A percentile compares a stretch with the other conserved stretches of the same genome.
These are phyloP conservation scores for Artemisia tridentata DNA, from an alignment of 129 eudicot genomes.

Conservation along the genomic window DNA sequence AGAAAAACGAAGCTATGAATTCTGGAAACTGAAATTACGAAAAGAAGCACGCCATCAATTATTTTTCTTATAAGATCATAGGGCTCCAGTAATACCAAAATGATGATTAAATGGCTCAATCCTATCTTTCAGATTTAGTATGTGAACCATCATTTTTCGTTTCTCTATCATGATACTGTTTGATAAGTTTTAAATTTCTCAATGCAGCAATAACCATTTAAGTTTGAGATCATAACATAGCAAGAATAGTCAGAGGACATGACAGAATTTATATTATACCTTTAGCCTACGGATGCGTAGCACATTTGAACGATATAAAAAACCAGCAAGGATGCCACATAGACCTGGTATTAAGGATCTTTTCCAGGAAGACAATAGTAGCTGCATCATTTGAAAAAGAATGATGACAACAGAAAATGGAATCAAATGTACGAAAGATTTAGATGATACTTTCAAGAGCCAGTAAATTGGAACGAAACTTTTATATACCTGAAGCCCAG, in stretches of 20 bases:
- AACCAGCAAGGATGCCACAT: conserved; percentile 92
- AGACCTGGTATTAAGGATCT: conserved; percentile 87
- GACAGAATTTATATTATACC: conserved; percentile 39
- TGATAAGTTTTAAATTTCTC: too few relatives aligned
- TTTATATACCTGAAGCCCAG: conserved; percentile 92
- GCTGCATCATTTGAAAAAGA: conserved; percentile 49
- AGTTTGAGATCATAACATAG: background rate
- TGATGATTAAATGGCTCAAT: conserved; percentile 10
- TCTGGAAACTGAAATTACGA: conserved; percentile 69
- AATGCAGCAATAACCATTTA: too few relatives aligned
- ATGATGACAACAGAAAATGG: conserved; percentile 5
- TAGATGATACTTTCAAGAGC: background rate
- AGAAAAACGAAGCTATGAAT: conserved; percentile 72
- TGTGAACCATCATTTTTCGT: too few relatives aligned
- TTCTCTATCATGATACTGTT: too few relatives aligned
- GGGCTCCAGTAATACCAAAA: background rate
- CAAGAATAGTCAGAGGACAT: background rate
- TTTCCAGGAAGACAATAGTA: conserved; percentile 93
- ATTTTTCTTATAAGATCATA: conserved; percentile 9
- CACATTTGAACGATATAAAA: conserved; percentile 70
- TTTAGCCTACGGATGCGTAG: conserved; percentile 71
- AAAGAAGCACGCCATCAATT: background rate
- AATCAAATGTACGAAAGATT: background rate
- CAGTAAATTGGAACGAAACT: background rate
- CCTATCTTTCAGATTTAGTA: background rate